phyloP scores from a whole-genome alignment of 2,329 filamentous ascomycete species.

The Aspergillus pseudoviridinutans region DNA sequence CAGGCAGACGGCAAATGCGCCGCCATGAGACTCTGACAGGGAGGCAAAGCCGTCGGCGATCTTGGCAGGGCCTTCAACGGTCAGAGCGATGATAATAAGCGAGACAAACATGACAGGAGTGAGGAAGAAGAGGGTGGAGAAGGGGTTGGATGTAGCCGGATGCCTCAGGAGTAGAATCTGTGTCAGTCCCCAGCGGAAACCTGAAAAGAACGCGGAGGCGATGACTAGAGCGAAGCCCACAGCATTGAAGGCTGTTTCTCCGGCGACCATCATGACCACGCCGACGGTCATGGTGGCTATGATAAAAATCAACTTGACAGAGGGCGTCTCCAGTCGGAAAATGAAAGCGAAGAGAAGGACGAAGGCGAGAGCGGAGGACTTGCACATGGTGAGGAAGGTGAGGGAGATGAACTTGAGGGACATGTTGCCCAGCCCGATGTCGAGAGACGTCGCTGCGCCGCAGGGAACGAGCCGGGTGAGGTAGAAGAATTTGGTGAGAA shows the following conservation, averaged over 20 bases:
- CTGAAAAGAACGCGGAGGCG: constrained; percentile 87
- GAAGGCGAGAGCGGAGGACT: constrained; percentile 92
- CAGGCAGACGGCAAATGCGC: constrained; percentile 62
- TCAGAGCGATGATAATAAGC: constrained; percentile 73
- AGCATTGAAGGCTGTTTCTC: constrained; percentile 83
- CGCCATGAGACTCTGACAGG: constrained; percentile 66
- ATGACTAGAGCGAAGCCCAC: constrained; percentile 91
- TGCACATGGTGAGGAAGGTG: constrained; percentile 99
- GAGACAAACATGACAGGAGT: constrained; percentile 93
- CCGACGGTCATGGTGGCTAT: constrained; percentile 89
- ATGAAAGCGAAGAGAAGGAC: constrained; percentile 93
- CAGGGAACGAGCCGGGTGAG: constrained; percentile 87
- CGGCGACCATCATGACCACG: constrained; percentile 97
- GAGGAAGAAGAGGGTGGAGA: constrained; percentile 96
- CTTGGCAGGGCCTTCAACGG: constrained; percentile 72
- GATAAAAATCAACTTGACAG: constrained; percentile 77
- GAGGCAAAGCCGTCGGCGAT: constrained; percentile 62
- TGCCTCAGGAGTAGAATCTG: constrained; percentile 93
- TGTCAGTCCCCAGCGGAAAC: constrained; percentile 97
- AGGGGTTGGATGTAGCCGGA: constrained; percentile 91
- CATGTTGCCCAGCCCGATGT: constrained; percentile 94
- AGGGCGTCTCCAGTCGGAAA: constrained; percentile 85
- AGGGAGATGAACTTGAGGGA: constrained; percentile 93
- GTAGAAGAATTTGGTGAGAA: constrained; percentile 89
- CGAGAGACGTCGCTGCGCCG: constrained; percentile 85